phyloP scores from a whole-genome alignment of 345 rosid species.

The Hevea brasiliensis region DNA sequence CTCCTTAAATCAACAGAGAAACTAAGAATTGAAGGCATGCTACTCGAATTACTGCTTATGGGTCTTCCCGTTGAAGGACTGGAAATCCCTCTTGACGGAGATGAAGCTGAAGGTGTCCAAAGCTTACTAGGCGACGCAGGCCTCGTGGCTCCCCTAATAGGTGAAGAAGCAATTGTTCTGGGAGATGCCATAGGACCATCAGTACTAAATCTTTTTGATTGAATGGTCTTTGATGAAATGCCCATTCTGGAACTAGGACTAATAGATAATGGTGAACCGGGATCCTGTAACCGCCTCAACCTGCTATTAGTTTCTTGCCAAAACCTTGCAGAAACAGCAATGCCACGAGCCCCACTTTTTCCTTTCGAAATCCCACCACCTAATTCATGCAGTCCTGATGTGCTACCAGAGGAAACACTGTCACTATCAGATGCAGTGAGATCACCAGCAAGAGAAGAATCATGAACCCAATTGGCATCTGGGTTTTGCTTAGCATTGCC shows the following conservation, averaged over 20 bases:
- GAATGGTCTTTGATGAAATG: constrained; percentile 53
- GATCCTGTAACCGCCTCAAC: constrained; percentile 86
- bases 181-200: constrained; percentile 62
- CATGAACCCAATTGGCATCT: constrained; percentile 46
- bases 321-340: constrained; percentile 64
- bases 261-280: constrained; percentile 60
- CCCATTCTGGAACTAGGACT: constrained; percentile 61
- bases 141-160: constrained; percentile 51
- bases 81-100: constrained; percentile 57
- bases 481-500: constrained; percentile 42
- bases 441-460: constrained; percentile 50
- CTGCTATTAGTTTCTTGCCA: constrained; percentile 96
- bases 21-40: constrained; percentile 74
- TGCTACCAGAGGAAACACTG: constrained; percentile 76
- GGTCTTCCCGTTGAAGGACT: constrained; percentile 75
- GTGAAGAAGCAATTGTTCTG: constrained; percentile 58
- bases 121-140: constrained; percentile 83
- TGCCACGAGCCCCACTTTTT: constrained; percentile 48
- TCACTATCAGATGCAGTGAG: constrained; percentile 73
- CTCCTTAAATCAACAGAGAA: constrained; percentile 84
- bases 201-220: constrained; percentile 60
- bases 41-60: constrained; percentile 42
- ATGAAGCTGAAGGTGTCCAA: constrained; percentile 55
- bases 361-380: constrained; percentile 42
- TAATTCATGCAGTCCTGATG: constrained; percentile 54